A percentile compares a stretch with the other conserved stretches of the same genome.
Evolutionary conservation across 371 early-diverging fungal genomes (phyloP).

Genomic region (Lichtheimia corymbifera): DNA sequence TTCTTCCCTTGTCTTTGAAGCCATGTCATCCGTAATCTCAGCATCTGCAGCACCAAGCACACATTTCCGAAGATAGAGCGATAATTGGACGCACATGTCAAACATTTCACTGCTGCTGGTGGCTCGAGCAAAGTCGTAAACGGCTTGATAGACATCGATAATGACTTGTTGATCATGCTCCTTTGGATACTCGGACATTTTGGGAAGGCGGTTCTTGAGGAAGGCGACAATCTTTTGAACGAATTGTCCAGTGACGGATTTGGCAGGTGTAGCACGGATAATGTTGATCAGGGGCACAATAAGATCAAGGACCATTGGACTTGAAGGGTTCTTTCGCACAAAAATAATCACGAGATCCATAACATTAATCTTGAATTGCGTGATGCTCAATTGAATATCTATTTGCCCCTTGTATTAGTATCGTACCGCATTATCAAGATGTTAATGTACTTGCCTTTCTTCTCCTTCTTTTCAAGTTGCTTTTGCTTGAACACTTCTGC

Average conservation of each 20-base stretch:
- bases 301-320: constrained; percentile 69
- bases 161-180: constrained; percentile 50
- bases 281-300: constrained; percentile 71
- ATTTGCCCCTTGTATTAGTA: neutral
- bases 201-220: constrained; percentile 63
- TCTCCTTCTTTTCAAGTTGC: constrained; percentile 69
- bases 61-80: constrained; percentile 56
- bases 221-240: constrained; percentile 67
- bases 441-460: constrained; percentile 26
- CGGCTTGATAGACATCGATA: constrained; percentile 57
- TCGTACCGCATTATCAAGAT: constrained; percentile 1
- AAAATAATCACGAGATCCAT: constrained; percentile 82
- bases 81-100: constrained; percentile 50
- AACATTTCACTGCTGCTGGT: constrained; percentile 48
- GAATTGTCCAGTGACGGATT: constrained; percentile 63
- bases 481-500: constrained; percentile 87
- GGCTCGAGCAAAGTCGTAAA: constrained; percentile 71
- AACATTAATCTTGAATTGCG: constrained; percentile 89
- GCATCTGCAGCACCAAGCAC: constrained; percentile 57
- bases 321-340: constrained; percentile 67
- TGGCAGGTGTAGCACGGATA: constrained; percentile 53
- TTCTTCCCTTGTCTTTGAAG: constrained; percentile 31
- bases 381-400: constrained; percentile 69
- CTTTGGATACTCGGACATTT: constrained; percentile 65
- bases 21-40: constrained; percentile 28